Evolutionary conservation across 768 basidiomycete genomes (phyloP), one percentile per base, ranked within the genome.

Genomic region (Lyophyllum semitale): DNA sequence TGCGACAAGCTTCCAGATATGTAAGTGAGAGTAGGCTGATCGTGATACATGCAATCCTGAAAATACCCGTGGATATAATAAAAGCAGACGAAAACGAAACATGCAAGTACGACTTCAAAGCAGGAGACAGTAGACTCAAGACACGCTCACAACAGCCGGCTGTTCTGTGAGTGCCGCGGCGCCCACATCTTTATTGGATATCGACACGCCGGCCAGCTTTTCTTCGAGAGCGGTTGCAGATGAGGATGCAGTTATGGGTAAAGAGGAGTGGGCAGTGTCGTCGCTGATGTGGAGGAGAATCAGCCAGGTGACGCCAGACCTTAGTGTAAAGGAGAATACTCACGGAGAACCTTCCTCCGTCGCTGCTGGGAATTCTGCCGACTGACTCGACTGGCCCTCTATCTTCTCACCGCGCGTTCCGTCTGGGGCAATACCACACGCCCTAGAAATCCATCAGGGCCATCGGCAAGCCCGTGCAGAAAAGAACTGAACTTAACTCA

Each of bases 391-490:
- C 22, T 50, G 51, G 4, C 13, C n/a, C 11, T 61, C 60, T 2
- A 26, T 40, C 33, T 65, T 66, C 30, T 64, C 64, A 17, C 74
- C 58, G 7, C 84, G 73, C 0, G 82, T 79, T 11, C 84, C 84
- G 27, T 86, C 84, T 18, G 78, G 67, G 9, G 81, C 76, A 32
- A 85, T 78, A 13, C 79, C 78, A 64, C 84, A 85, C 32, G 80
- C 77, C 4, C 84, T 85, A 52, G 17, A 49, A 30, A 37, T 37
- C 3, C 48, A 53, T 43, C 15, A 44, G 45, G 32, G 52, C 48
- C 23, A 33, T 26, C 23, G 29, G 27, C 18, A 29, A 17, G 17
- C 1, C 22, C 11, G 8, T 12, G 17, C 32, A n/a, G 33, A 54
- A 13, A 44, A 40, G n/a, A 11, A 25, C 32, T 50, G 9, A 29